Evolutionary conservation across 2,329 filamentous ascomycete genomes (phyloP), one percentile per base, ranked within the genome.

Genomic region (Colletotrichum tabaci): DNA sequence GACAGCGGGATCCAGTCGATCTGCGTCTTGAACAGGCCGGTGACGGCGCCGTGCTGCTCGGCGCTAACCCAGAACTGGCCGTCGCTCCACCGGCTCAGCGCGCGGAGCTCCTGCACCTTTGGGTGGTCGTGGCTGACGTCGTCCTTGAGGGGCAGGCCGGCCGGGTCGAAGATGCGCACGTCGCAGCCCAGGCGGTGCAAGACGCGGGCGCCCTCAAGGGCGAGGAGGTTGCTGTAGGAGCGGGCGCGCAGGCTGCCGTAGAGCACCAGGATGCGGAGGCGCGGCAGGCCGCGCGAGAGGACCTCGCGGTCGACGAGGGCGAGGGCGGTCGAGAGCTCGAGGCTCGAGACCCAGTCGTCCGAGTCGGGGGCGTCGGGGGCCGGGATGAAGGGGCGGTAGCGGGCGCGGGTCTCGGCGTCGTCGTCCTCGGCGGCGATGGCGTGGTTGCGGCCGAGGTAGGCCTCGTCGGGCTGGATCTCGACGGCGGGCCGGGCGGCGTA

Each of bases 1-100:
- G 83, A 86, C 0, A 93, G 82, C 0, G 90, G 90, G 49, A 92
- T 90, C 91, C 91, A 92, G 78, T 93, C 91, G 58, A 92, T 92
- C 74, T 92, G 90, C 74, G 91, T 91, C 74, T 92, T 92, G 84
- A 92, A 92, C 0, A 92, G 87, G 4, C 86, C 89, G 0, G 90
- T 92, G 84, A 70, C 73, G 55, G 64, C 91, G 0, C 91, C 91
- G 73, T 93, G 90, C 79, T 92, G 90, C 76, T 93, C 91, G 0
- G 90, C 90, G 10, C 87, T 89, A 12, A 90, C 81, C 91, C 90
- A 92, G 18, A 92, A 75, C 75, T 92, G 91, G 0, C 90, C 91
- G 75, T 93, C 90, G 65, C 88, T 91, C 91, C 90, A 93, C 13
- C 79, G 81, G 73, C 87, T 90, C 1, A 93, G 82, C 9, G 86